Percentiles rank a stretch among this genome's conserved stretches.
Conservation (phyloP, 352 stramenopile genomes). For the Pythium phragmiticola region DNA sequence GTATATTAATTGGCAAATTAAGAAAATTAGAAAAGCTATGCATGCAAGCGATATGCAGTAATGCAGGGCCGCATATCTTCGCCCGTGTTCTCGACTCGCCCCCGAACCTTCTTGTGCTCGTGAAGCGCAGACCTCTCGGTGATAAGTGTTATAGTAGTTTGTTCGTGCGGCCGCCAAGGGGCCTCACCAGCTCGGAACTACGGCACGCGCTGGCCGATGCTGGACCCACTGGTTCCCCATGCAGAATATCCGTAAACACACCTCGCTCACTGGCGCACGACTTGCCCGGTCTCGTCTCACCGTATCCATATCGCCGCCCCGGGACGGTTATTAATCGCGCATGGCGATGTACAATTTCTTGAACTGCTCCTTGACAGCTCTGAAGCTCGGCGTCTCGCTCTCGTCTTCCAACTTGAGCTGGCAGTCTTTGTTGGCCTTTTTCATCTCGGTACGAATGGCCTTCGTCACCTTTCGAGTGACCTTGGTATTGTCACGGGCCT, state of each 20-base stretch:
- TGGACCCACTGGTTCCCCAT: not conserved
- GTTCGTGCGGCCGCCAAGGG: not conserved
- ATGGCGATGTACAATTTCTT: conserved; percentile 9
- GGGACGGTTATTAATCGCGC: not conserved
- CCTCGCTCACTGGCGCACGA: not conserved
- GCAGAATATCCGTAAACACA: not conserved
- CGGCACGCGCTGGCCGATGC: not conserved
- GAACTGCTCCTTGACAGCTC: not conserved
- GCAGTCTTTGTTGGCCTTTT: conserved; percentile 6
- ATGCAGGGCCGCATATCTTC: not conserved
- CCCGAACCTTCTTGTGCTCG: not conserved
- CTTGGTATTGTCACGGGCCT: too few relatives aligned
- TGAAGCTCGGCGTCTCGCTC: conserved; percentile 6
- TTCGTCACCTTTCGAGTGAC: too few relatives aligned
- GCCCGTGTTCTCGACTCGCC: not conserved
- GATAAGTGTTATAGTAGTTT: not conserved
- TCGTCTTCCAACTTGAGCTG: conserved; percentile 8
- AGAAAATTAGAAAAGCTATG: not conserved
- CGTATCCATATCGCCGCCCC: not conserved
- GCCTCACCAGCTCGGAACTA: not conserved
- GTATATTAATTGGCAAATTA: not conserved
- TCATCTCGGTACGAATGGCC: conserved; percentile 11
- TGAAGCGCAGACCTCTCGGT: too few relatives aligned
- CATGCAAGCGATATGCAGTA: not conserved
- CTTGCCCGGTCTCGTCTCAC: not conserved